Evolutionary conservation across 2,329 filamentous ascomycete genomes (phyloP), one percentile per base, ranked within the genome.

Genomic region (Cladosporium colombiae): DNA sequence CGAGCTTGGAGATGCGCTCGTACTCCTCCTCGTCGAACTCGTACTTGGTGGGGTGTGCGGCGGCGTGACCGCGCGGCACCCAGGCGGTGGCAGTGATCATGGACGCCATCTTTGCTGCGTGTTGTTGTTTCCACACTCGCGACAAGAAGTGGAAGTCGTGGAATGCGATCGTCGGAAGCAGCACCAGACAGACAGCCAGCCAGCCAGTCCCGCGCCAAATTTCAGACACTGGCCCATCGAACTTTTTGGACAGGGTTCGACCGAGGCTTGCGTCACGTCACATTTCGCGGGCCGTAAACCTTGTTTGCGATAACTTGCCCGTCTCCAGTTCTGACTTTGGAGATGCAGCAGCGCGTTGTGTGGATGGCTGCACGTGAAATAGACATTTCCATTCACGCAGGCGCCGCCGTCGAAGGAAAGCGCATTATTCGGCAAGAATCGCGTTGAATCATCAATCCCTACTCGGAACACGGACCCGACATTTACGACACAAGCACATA

Each of bases 21-120:
- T 81, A 83, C 69, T 84, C 82, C 69, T 82, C 81, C 65, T 83
- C 82, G 74, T 83, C 80, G 71, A 84, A 82, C 37, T 78, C 76
- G 67, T 83, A 83, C 72, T 81, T 81, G 10, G 78, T 79, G 0
- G 82, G 82, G 64, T 82, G 82, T 46, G 80, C 79, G 33, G 82
- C 81, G 62, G 82, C 81, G 70, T 81, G 81, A 21, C 82, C 82
- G 63, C 82, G 81, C 68, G 82, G 82, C 71, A 84, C 82, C 82
- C 82, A 84, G n/a, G 81, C 78, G 25, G 81, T 82, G 65, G 82
- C 81, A 68, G 82, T 84, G 70, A 84, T 83, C 81, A 83, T 83
- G 72, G 89, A 89, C 77, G 81, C 82, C 70, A 71, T 77, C 25
- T 8, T 60, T 56, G 61, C 46, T 62, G 56, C 25, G 23, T 18